Evolutionary conservation across 2,329 filamentous ascomycete species (phyloP).

Genomic region (Fusarium poae): DNA sequence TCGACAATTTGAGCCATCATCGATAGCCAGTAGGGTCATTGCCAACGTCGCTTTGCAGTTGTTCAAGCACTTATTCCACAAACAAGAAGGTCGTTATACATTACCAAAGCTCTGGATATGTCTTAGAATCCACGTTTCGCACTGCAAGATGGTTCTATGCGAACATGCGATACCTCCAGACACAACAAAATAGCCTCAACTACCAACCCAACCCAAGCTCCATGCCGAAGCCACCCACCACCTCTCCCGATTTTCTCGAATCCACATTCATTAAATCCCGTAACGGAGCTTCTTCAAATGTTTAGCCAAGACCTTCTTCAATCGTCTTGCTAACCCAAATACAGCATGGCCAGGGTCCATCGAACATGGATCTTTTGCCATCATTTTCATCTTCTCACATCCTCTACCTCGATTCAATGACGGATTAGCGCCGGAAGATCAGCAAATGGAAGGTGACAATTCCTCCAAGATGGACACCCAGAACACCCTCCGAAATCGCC

Average conservation of each 20-base stretch:
- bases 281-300: slow-evolving; percentile 4
- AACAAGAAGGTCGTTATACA: not conserved
- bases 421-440: slow-evolving; percentile 37
- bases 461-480: slow-evolving; percentile 25
- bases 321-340: slow-evolving; percentile 1
- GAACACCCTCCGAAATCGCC: slow-evolving; percentile 39
- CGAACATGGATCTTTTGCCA: slow-evolving; percentile 23
- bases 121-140: not conserved
- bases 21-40: not conserved
- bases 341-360: slow-evolving; percentile 18
- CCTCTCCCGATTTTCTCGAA: slow-evolving; percentile 1
- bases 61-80: slow-evolving; percentile 14
- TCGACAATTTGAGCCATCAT: slow-evolving; percentile 4
- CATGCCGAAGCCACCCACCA: slow-evolving; percentile 11
- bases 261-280: slow-evolving; percentile 5
- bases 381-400: slow-evolving; percentile 10
- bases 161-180: not conserved
- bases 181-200: slow-evolving; percentile 5
- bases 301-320: slow-evolving; percentile 9
- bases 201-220: slow-evolving; percentile 1
- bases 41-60: not conserved
- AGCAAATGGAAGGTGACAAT: slow-evolving; percentile 20
- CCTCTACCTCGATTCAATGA: slow-evolving; percentile 11
- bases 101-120: slow-evolving; percentile 10
- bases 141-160: not conserved